phyloP scores from a whole-genome alignment of 164 flowering plant species.

The Nelumbo lutea region DNA sequence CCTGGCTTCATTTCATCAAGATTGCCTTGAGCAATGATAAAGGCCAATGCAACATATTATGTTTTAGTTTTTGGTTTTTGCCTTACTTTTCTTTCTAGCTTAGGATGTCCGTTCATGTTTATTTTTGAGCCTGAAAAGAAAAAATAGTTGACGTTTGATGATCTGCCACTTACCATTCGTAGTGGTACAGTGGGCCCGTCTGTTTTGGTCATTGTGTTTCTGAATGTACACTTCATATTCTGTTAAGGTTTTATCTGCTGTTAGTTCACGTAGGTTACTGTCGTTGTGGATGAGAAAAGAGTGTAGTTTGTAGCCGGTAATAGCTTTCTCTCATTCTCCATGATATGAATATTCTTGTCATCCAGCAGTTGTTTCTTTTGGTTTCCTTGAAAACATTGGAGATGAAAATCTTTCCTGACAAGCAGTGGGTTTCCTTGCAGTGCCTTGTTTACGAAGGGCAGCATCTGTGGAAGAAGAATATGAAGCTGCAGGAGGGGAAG shows the following conservation, averaged over 20 bases:
- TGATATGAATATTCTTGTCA: not conserved
- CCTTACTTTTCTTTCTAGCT: not conserved
- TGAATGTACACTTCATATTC: not conserved
- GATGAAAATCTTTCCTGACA: not conserved
- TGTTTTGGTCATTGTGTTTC: not conserved
- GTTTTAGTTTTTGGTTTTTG: no score
- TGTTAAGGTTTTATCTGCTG: not conserved
- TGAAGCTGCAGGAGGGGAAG: conserved; percentile 97
- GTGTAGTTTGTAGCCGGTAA: no score
- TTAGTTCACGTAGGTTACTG: not conserved
- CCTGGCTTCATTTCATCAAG: not conserved
- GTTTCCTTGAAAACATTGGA: not conserved
- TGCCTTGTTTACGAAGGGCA: conserved; percentile 91
- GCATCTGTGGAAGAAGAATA: conserved; percentile 90
- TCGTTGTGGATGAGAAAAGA: not conserved
- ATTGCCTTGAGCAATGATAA: not conserved
- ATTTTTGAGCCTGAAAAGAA: not conserved
- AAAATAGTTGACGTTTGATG: no score
- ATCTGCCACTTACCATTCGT: no score
- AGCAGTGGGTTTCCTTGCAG: conserved; percentile 30
- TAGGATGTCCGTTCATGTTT: not conserved
- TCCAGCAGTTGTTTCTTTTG: not conserved
- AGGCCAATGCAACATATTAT: no score
- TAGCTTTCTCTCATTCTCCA: not conserved
- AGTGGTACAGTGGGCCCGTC: not conserved